Evolutionary conservation across 352 stramenopile species (phyloP).

Genomic region (Phytophthora agathidicida): DNA sequence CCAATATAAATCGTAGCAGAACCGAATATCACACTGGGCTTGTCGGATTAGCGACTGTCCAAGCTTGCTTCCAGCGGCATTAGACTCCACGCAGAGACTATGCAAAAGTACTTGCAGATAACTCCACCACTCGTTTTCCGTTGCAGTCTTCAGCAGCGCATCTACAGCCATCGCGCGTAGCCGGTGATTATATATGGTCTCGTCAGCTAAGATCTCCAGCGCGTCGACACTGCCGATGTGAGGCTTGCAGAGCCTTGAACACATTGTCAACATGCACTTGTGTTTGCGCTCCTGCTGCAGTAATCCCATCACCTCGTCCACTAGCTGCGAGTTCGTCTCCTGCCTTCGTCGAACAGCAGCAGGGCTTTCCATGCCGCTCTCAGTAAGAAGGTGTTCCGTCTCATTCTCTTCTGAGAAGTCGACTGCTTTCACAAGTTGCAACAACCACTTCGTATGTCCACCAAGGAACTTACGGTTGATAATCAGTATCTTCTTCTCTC

Average conservation of each 20-base stretch:
- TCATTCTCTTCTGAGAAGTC: slow-evolving; percentile 67
- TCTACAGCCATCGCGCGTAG: slow-evolving; percentile 71
- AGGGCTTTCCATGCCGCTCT: slow-evolving; percentile 26
- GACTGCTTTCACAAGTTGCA: slow-evolving; percentile 87
- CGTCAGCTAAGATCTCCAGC: slow-evolving; percentile 76
- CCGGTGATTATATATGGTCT: slow-evolving; percentile 61
- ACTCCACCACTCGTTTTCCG: slow-evolving; percentile 82
- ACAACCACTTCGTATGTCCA: slow-evolving; percentile 85
- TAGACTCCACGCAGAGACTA: slow-evolving; percentile 74
- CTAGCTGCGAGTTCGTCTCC: slow-evolving; percentile 41
- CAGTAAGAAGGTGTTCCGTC: slow-evolving; percentile 31
- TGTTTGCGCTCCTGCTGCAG: slow-evolving; percentile 69
- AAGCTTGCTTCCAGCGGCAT: slow-evolving; percentile 65
- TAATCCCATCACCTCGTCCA: slow-evolving; percentile 67
- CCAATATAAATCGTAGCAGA: slow-evolving; percentile 90
- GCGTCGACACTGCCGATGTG: slow-evolving; percentile 81
- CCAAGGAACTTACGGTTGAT: slow-evolving; percentile 82
- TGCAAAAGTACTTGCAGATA: slow-evolving; percentile 79
- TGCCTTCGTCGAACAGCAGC: slow-evolving; percentile 7
- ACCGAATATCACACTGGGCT: slow-evolving; percentile 77
- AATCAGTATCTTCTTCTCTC: slow-evolving; percentile 76
- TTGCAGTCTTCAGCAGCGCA: slow-evolving; percentile 65
- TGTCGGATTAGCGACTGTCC: slow-evolving; percentile 74
- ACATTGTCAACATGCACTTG: slow-evolving; percentile 91
- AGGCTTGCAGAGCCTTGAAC: slow-evolving; percentile 76